Evolutionary conservation across 2,329 filamentous ascomycete species (phyloP), one percentile per base, ranked within the genome.

Genomic region (Calonectria henricotiae): DNA sequence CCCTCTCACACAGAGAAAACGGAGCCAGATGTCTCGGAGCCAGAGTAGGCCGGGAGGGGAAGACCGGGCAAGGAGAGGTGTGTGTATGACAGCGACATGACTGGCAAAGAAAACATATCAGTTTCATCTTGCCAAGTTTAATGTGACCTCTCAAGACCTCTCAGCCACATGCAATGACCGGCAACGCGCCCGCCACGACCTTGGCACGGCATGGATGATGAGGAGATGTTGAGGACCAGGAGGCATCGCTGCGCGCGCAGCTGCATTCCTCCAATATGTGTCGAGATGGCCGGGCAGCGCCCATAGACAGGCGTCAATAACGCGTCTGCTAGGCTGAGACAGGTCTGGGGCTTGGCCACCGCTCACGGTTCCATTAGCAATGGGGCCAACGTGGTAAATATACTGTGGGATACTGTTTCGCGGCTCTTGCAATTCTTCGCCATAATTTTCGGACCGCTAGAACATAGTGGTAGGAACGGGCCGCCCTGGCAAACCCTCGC

Each of bases 21-120:
- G n/a, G 32, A 13, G 32, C 4, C 32, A n/a, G 27, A 54, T 54
- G 17, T 55, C n/a, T 6, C 43, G 6, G 20, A 23, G 20, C 11
- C 32, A 17, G 20, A n/a, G n/a, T 39, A 39, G 5, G 11, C 25
- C n/a, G 20, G 15, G 51, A 55, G 17, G 9, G n/a, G 51, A 55
- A 37, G 51, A 6, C n/a, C 32, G n/a, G 3, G 32, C 51, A 37
- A n/a, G 51, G 17, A 23, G 6, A 55, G n/a, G n/a, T 35, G 46
- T 30, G 49, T 13, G 46, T 30, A 30, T 13, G 49, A 37, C 30
- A 55, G 49, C 32, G 49, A 15, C 32, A 15, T 20, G 35, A 17
- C 30, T 11, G n/a, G 17, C 32, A 55, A 39, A 55, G 51, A 32
- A 55, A 55, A 37, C 12, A 55, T 55, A n/a, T 55, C 51, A 55